These are phyloP conservation scores for Chloromonas sp. DNA, from an alignment of 163 green algal species.

Conservation along the genomic window DNA sequence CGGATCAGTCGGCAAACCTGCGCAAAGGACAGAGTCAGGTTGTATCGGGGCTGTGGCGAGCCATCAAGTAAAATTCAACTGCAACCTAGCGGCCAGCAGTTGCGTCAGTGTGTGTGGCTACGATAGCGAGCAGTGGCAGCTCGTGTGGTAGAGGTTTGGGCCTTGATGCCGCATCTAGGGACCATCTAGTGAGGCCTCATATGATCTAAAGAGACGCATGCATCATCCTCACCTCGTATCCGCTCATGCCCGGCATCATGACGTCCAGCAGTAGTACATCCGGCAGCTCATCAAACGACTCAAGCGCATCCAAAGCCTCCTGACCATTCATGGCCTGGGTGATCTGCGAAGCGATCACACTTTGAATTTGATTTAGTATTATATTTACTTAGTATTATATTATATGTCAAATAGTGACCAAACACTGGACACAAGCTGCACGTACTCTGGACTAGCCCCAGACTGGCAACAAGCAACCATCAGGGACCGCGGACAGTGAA, in stretches of 20 bases:
- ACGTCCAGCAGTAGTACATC: constrained; percentile 55
- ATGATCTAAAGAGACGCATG: not conserved
- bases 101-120: too few relatives aligned
- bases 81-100: too few relatives aligned
- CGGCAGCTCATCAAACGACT: constrained; percentile 24
- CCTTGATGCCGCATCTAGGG: too few relatives aligned
- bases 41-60: too few relatives aligned
- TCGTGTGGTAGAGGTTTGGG: too few relatives aligned
- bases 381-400: not conserved
- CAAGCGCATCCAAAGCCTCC: constrained; percentile 40
- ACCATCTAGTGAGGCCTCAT: too few relatives aligned
- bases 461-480: too few relatives aligned
- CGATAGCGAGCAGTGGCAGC: too few relatives aligned
- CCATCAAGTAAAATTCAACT: too few relatives aligned
- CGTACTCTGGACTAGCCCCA: not conserved
- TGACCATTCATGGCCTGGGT: constrained; percentile 39
- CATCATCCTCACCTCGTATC: constrained; percentile 27
- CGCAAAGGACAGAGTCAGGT: not conserved
- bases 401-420: not conserved
- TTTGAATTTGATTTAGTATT: too few relatives aligned
- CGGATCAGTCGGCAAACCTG: constrained; percentile 30
- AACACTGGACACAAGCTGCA: not conserved
- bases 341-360: constrained; percentile 1
- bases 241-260: constrained; percentile 55
- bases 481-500: too few relatives aligned